Evolutionary conservation across 2,329 filamentous ascomycete genomes (phyloP), one percentile per base, ranked within the genome.

Genomic region (Fusarium mundagurra): DNA sequence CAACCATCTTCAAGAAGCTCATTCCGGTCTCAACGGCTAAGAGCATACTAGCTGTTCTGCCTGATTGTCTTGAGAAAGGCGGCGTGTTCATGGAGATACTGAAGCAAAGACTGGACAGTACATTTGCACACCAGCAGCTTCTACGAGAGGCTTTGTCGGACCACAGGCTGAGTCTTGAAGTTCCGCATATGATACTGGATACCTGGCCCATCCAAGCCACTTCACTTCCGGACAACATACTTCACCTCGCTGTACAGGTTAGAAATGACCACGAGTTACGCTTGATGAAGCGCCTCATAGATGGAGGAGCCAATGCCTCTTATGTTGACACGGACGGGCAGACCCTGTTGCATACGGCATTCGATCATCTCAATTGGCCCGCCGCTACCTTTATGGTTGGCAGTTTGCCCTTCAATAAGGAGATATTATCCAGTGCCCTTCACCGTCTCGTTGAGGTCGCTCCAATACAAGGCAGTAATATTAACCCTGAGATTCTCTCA

Each of bases 341-440:
- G 6, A 36, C 48, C 1, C 6, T 24, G 3, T 20, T 51, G 2
- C n/a, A 53, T 20, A 11, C 9, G 4, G 48, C 48, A 27, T 27
- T 53, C 5, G 6, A 27, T 8, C 17, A 24, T 14, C 10, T 36
- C 17, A 53, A 53, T 3, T 53, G 48, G 48, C 0, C 12, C 1
- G n/a, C 48, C 3, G 4, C 31, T 2, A 3, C 9, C 3, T 53
- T 27, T 3, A 6, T 53, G 8, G 4, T 53, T 6, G 2, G 3
- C 0, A 53, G 1, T 16, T 0, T 53, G 0, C 2, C n/a, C 1
- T 20, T 16, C 8, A 20, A 4, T 3, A 4, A 27, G 0, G n/a
- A 20, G 3, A 27, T 16, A 36, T 6, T 53, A 1, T 16, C 9
- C 7, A 53, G 31, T 6, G 31, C 31, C 11, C 48, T 53, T 2